Evolutionary conservation across 2,329 filamentous ascomycete genomes (phyloP), one percentile per base, ranked within the genome.

Genomic region (Fusarium oxysporum): DNA sequence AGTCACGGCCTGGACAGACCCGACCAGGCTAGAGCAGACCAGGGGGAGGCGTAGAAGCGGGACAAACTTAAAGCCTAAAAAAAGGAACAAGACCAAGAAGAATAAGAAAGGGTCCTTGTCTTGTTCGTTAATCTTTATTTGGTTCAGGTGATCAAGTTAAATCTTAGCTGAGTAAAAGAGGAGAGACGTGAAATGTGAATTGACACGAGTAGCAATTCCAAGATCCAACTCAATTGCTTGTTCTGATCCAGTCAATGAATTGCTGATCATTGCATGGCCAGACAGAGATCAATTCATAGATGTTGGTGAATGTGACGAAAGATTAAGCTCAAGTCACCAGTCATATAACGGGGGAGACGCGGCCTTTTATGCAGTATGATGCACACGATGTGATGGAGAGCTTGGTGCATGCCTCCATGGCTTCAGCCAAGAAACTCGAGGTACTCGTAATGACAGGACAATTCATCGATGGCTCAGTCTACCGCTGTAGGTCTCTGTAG

Each of bases 1-100:
- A 51, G 66, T 62, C 37, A 64, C 44, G 64, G n/a, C 47, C 16
- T 50, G 8, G 30, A 23, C n/a, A 23, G n/a, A 33, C 47, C 47
- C 47, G 16, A 23, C 47, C n/a, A 19, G 30, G 33, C 50, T 35
- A 37, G 48, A 51, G 32, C n/a, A 35, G 48, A 66, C 66, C 73
- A 71, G 73, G 71, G 62, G 69, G 65, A 57, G 73, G 71, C 59
- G 62, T 19, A 75, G 71, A 70, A 68, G 65, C 59, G 65, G 65
- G 72, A 59, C 68, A 56, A 51, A 53, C 43, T 64, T 40, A 25
- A 45, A 68, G 72, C 55, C 62, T 62, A 70, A 62, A 74, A 74
- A 47, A 62, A 60, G 61, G 47, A 58, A 47, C 50, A 58, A 25
- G 57, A 33, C n/a, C 8, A 23, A 30, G 19, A 32, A 4, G 23